Conservation (phyloP, 2,329 filamentous ascomycete genomes). For the Fusarium bactridioides region DNA sequence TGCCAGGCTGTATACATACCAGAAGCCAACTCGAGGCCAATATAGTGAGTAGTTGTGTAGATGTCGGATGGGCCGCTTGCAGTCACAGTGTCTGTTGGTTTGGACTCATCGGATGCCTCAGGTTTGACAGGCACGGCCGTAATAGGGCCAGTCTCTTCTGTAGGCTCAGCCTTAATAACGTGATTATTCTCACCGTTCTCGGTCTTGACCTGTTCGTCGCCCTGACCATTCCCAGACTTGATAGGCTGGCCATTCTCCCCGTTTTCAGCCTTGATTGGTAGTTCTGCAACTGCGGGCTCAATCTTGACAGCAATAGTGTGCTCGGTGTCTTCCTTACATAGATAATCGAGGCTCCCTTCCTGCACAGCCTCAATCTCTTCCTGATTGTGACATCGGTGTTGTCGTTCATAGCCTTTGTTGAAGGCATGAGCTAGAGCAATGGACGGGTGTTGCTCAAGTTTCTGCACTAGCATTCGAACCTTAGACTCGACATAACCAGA, state of each 20-base stretch:
- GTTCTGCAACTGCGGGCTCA: slow-evolving; percentile 36
- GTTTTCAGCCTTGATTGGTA: slow-evolving; percentile 53
- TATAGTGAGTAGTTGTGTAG: slow-evolving; percentile 93
- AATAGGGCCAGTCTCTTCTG: slow-evolving; percentile 43
- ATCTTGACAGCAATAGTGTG: slow-evolving; percentile 43
- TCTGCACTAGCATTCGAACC: slow-evolving; percentile 82
- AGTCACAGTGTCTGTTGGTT: slow-evolving; percentile 9
- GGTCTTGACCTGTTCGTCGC: slow-evolving; percentile 45
- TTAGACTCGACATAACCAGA: slow-evolving; percentile 94
- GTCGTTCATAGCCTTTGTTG: slow-evolving; percentile 89
- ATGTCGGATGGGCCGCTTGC: slow-evolving; percentile 54
- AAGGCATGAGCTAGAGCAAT: slow-evolving; percentile 89
- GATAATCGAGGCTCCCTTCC: slow-evolving; percentile 59
- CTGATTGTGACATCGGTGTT: slow-evolving; percentile 72
- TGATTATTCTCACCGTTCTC: slow-evolving; percentile 45
- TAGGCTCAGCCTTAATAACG: slow-evolving; percentile 22
- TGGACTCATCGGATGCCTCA: slow-evolving; percentile 14
- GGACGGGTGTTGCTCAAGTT: slow-evolving; percentile 80
- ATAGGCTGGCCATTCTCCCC: slow-evolving; percentile 50
- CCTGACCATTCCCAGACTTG: slow-evolving; percentile 50
- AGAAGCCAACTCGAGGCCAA: slow-evolving; percentile 82
- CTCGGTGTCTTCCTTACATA: slow-evolving; percentile 51
- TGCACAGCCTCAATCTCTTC: slow-evolving; percentile 61
- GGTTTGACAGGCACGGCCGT: slow-evolving; percentile 16
- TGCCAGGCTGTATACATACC: slow-evolving; percentile 60